Percentiles rank a stretch among this genome's conserved stretches.
phyloP scores from a whole-genome alignment of 495 filamentous ascomycete genomes.

The Hypoxylon rickii region DNA sequence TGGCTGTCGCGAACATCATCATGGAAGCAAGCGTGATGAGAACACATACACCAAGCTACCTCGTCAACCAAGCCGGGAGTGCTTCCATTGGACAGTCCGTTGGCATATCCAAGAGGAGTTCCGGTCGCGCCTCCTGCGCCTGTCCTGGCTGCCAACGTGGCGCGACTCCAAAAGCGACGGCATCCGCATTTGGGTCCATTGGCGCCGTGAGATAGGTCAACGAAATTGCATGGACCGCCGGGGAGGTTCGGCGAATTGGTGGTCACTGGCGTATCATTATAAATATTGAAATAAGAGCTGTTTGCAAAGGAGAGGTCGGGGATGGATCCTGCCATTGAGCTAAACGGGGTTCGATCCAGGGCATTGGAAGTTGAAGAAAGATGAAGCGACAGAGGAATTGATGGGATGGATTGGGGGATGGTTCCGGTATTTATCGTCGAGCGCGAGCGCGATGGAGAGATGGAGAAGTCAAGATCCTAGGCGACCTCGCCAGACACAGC shows the following conservation, averaged over 20 bases:
- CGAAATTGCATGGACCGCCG: constrained; percentile 65
- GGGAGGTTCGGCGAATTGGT: constrained; percentile 46
- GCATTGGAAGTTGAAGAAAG: constrained; percentile 33
- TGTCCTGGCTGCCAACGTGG: constrained; percentile 30
- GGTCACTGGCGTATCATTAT: constrained; percentile 46
- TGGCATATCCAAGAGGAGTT: constrained; percentile 34
- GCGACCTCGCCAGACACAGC: constrained; percentile 40
- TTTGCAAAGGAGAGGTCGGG: constrained; percentile 47
- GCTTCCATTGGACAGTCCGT: constrained; percentile 29
- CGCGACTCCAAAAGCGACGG: constrained; percentile 65
- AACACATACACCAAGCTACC: constrained; percentile 67
- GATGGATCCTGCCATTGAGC: constrained; percentile 56
- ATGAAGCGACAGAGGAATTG: constrained; percentile 18
- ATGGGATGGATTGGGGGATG: constrained; percentile 29
- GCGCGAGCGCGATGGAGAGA: too few relatives aligned
- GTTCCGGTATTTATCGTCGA: constrained; percentile 37
- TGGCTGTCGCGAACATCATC: constrained; percentile 48
- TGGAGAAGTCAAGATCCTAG: constrained; percentile 28
- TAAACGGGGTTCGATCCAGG: constrained; percentile 29
- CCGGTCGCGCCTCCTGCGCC: constrained; percentile 31
- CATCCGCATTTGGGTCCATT: constrained; percentile 63
- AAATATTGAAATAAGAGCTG: constrained; percentile 55
- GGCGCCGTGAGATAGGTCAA: constrained; percentile 52
- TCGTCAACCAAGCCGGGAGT: constrained; percentile 34
- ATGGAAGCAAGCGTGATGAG: constrained; percentile 75